Conservation (phyloP, 345 rosid species). For the Aethionema arabicum region DNA sequence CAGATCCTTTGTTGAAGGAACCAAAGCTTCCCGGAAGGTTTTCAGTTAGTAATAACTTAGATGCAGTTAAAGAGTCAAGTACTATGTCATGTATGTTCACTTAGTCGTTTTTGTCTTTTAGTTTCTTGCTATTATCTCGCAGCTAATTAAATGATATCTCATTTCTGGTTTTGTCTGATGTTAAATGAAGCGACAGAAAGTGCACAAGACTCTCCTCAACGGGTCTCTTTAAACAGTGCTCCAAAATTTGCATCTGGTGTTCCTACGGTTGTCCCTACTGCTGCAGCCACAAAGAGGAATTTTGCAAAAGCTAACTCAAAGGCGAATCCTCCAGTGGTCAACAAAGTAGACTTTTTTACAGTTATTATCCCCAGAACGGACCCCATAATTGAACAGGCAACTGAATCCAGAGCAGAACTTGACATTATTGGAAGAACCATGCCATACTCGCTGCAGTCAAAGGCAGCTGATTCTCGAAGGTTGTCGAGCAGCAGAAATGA, state of each 20-base stretch:
- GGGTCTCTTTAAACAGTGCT: slow-evolving; percentile 49
- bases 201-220: slow-evolving; percentile 73
- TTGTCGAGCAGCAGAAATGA: slow-evolving; percentile 56
- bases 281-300: slow-evolving; percentile 56
- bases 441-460: slow-evolving; percentile 96
- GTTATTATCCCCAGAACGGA: slow-evolving; percentile 80
- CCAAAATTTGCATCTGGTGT: slow-evolving; percentile 43
- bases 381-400: slow-evolving; percentile 51
- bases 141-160: slow-evolving; percentile 20
- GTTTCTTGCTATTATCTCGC: slow-evolving; percentile 1
- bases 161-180: slow-evolving; percentile 42
- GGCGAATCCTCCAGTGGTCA: slow-evolving; percentile 47
- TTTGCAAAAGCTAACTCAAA: slow-evolving; percentile 46
- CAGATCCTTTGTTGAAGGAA: slow-evolving; percentile 66
- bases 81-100: slow-evolving; percentile 53
- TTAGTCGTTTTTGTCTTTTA: slow-evolving; percentile 36
- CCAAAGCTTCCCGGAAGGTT: slow-evolving; percentile 69
- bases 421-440: slow-evolving; percentile 87
- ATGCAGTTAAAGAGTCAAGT: slow-evolving; percentile 63
- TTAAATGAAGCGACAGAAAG: slow-evolving; percentile 76
- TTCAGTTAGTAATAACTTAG: slow-evolving; percentile 72
- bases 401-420: slow-evolving; percentile 73
- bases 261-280: slow-evolving; percentile 45
- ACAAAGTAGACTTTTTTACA: slow-evolving; percentile 59
- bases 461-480: slow-evolving; percentile 61